A percentile compares a stretch with the other conserved stretches of the same genome.
Evolutionary conservation across 2,329 filamentous ascomycete species (phyloP).

Genomic region (Verticillium isaacii): DNA sequence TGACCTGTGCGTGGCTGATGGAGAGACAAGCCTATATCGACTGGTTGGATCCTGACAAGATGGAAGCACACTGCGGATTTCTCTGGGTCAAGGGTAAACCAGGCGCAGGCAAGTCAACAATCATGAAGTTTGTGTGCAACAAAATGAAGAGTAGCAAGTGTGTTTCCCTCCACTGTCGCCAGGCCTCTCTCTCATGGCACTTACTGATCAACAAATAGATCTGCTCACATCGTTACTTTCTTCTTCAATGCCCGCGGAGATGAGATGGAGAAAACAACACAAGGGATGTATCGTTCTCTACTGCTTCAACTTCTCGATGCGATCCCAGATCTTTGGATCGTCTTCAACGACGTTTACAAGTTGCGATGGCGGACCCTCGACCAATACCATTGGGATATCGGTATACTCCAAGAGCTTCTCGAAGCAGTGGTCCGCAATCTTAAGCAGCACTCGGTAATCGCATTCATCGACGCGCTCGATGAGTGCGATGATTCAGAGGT

Average conservation of each 20-base stretch:
- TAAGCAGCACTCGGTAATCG: constrained; percentile 6
- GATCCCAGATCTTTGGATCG: constrained; percentile 21
- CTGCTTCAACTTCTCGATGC: constrained; percentile 37
- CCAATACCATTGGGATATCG: not conserved
- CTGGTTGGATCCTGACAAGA: constrained; percentile 25
- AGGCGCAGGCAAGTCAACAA: constrained; percentile 39
- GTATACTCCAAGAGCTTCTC: not conserved
- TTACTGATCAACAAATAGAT: too few relatives aligned
- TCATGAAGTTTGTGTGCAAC: constrained; percentile 34
- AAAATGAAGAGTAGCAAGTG: not conserved
- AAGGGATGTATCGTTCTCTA: constrained; percentile 47
- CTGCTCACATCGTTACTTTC: constrained; percentile 22
- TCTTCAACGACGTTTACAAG: not conserved
- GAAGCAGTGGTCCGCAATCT: not conserved
- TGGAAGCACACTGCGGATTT: constrained; percentile 28
- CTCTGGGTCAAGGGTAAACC: constrained; percentile 44
- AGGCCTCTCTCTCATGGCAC: too few relatives aligned
- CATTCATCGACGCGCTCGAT: constrained; percentile 16
- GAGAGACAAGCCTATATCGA: constrained; percentile 22
- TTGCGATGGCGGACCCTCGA: not conserved
- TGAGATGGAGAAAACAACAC: constrained; percentile 35
- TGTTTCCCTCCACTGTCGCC: not conserved
- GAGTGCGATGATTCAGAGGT: constrained; percentile 6
- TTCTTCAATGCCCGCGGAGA: constrained; percentile 45
- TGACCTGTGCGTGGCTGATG: constrained; percentile 37